phyloP scores from a whole-genome alignment of 2,329 filamentous ascomycete species.

The Phyllosticta paracitricarpa region DNA sequence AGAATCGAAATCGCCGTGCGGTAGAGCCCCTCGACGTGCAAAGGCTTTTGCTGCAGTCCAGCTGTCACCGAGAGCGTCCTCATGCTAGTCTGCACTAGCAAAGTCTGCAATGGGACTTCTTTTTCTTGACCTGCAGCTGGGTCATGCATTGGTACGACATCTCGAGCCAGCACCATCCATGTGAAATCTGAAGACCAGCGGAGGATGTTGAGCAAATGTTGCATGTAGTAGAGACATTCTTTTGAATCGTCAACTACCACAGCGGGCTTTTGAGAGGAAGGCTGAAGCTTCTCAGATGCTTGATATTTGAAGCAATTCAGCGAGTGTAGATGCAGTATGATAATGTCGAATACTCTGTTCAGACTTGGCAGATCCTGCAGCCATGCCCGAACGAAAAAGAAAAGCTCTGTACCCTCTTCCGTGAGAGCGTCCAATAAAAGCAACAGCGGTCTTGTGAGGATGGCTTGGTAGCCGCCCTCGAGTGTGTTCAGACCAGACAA shows the following conservation, averaged over 20 bases:
- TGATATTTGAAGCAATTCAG: slow-evolving; percentile 19
- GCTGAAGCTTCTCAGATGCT: slow-evolving; percentile 9
- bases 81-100: slow-evolving; percentile 57
- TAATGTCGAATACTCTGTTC: slow-evolving; percentile 35
- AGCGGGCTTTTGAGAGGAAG: slow-evolving; percentile 12
- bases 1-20: slow-evolving; percentile 56
- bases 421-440: slow-evolving; percentile 68
- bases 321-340: slow-evolving; percentile 22
- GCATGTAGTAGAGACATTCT: slow-evolving; percentile 68
- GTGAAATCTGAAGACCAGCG: slow-evolving; percentile 57
- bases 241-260: slow-evolving; percentile 53
- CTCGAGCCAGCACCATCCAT: slow-evolving; percentile 61
- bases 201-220: slow-evolving; percentile 63
- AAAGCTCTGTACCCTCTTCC: slow-evolving; percentile 63
- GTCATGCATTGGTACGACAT: slow-evolving; percentile 41
- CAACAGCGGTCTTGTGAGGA: slow-evolving; percentile 73
- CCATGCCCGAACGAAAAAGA: slow-evolving; percentile 72
- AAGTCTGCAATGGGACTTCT: slow-evolving; percentile 51
- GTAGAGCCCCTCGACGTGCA: slow-evolving; percentile 53
- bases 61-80: slow-evolving; percentile 43
- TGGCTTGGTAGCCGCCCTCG: slow-evolving; percentile 53
- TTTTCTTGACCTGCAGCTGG: slow-evolving; percentile 37
- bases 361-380: slow-evolving; percentile 53
- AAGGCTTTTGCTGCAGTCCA: background rate
- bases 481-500: slow-evolving; percentile 31